phyloP scores from a whole-genome alignment of 306 rosid species.

The Casuarina equisetifolia region DNA sequence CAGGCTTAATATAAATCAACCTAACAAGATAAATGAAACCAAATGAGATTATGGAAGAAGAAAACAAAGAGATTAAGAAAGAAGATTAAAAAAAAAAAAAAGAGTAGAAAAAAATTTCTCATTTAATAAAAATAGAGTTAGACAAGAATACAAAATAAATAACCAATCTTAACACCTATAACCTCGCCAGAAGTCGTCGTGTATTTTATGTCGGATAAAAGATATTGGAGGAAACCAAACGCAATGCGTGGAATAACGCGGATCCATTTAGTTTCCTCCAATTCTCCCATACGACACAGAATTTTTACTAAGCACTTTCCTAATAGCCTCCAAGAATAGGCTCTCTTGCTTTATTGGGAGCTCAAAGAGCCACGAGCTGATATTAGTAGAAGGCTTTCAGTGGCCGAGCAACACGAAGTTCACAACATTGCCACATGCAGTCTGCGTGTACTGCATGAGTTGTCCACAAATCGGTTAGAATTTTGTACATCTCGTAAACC shows the following conservation, averaged over 20 bases:
- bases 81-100: too few relatives aligned
- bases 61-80: too few relatives aligned
- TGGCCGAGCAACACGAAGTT: background rate
- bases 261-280: conserved; percentile 1
- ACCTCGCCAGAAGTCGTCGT: too few relatives aligned
- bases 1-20: too few relatives aligned
- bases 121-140: too few relatives aligned
- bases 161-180: too few relatives aligned
- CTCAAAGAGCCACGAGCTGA: background rate
- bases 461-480: background rate
- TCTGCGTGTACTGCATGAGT: background rate
- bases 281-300: background rate
- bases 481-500: background rate
- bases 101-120: too few relatives aligned
- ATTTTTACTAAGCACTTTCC: background rate
- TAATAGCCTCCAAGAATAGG: background rate
- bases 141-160: too few relatives aligned
- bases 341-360: background rate
- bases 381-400: background rate
- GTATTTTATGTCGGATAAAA: background rate
- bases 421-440: background rate
- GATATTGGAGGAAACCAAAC: conserved; percentile 8
- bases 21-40: too few relatives aligned
- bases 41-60: too few relatives aligned
- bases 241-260: background rate